Evolutionary conservation across 805 yeast species (phyloP).

Genomic region (Candida krabiensis): DNA sequence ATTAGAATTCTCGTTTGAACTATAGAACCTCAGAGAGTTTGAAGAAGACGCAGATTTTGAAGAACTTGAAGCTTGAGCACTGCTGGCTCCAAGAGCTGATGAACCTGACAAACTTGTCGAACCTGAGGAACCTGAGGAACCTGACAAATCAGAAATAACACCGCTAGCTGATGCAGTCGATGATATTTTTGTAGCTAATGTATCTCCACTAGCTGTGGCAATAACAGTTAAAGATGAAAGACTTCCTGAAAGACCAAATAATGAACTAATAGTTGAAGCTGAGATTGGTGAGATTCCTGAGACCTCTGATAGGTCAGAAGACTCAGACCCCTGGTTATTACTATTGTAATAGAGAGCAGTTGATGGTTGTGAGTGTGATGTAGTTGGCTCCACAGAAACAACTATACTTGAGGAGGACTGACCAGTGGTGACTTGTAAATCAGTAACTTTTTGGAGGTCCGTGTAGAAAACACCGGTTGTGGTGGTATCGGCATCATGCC

Average conservation of each 20-base stretch:
- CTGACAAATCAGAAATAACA: too few relatives aligned
- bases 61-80: neutral
- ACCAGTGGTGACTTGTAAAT: conserved; percentile 15
- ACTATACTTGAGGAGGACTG: conserved; percentile 6
- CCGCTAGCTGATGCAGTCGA: conserved; percentile 1
- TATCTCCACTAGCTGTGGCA: conserved; percentile 8
- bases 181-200: neutral
- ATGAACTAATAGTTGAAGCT: conserved; percentile 1
- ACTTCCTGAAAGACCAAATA: conserved; percentile 7
- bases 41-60: neutral
- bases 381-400: conserved; percentile 3
- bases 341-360: neutral
- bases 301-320: too few relatives aligned
- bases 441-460: conserved; percentile 20
- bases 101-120: too few relatives aligned
- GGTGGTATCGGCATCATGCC: conserved; percentile 4
- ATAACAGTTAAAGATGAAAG: conserved; percentile 1
- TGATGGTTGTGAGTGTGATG: neutral
- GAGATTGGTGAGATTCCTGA: conserved; percentile 5
- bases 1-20: too few relatives aligned
- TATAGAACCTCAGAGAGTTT: too few relatives aligned
- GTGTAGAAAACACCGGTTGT: conserved; percentile 20
- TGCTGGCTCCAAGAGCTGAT: too few relatives aligned
- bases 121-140: too few relatives aligned
- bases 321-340: neutral